A percentile compares a stretch with the other conserved stretches of the same genome.
phyloP scores from a whole-genome alignment of 805 yeast species.

The Myxozyma mucilagina region DNA sequence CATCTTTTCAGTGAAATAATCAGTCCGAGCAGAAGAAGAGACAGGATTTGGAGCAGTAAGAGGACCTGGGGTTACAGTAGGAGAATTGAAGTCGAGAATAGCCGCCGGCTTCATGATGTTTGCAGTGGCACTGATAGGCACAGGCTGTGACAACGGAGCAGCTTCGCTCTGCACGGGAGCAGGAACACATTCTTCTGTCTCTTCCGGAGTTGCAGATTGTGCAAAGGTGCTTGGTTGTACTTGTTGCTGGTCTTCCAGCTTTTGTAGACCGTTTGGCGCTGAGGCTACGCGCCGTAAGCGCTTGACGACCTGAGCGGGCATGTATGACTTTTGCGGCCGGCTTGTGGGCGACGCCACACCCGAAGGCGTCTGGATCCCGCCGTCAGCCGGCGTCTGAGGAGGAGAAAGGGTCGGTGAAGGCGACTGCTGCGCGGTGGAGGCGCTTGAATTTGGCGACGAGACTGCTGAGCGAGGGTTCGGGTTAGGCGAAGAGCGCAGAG shows the following conservation, averaged over 20 bases:
- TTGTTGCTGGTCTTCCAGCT: constrained; percentile 22
- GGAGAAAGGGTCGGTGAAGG: constrained; percentile 3
- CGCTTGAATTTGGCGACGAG: background rate
- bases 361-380: background rate
- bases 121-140: constrained; percentile 8
- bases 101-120: background rate
- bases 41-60: constrained; percentile 13
- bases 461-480: constrained; percentile 22
- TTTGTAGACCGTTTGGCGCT: constrained; percentile 66
- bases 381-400: constrained; percentile 11
- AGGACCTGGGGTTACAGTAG: constrained; percentile 10
- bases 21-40: background rate
- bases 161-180: background rate
- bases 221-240: background rate
- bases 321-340: constrained; percentile 29
- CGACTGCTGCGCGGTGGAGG: background rate
- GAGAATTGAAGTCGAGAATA: constrained; percentile 9
- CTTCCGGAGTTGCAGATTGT: background rate
- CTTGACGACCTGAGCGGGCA: constrained; percentile 32
- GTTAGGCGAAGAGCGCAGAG: constrained; percentile 34
- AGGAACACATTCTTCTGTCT: background rate
- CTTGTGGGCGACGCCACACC: background rate
- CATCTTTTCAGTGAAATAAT: constrained; percentile 12
- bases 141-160: constrained; percentile 14
- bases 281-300: constrained; percentile 74